Percentiles rank a stretch among this genome's conserved stretches.
Conservation (phyloP, 371 early-diverging fungal species). For the Mucor sp. region DNA sequence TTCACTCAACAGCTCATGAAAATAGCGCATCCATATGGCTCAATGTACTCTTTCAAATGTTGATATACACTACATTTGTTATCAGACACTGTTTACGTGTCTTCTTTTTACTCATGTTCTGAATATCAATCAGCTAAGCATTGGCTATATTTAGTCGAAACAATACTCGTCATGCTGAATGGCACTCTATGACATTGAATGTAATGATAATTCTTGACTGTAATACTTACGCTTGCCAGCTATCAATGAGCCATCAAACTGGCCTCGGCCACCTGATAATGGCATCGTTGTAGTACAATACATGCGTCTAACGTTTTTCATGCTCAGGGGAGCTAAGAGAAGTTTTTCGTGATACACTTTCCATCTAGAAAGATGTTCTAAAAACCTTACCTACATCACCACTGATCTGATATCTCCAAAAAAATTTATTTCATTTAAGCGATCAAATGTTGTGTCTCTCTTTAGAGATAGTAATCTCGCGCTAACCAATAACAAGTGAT, state of each 20-base stretch:
- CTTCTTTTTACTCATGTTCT: neutral
- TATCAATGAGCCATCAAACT: neutral
- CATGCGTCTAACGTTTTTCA: neutral
- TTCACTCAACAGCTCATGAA: neutral
- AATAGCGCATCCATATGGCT: neutral
- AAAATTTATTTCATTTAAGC: neutral
- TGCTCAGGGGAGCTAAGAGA: neutral
- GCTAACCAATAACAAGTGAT: conserved; percentile 19
- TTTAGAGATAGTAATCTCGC: neutral
- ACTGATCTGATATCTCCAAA: neutral
- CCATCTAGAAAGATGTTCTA: neutral
- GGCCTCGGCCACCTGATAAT: neutral
- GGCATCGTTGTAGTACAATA: neutral
- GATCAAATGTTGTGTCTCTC: neutral
- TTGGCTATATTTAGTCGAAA: neutral
- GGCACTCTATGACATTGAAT: too few relatives aligned
- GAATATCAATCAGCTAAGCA: neutral
- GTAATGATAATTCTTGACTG: too few relatives aligned
- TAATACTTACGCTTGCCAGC: too few relatives aligned
- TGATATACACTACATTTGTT: too few relatives aligned
- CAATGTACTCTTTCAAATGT: neutral
- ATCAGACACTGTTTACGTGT: neutral
- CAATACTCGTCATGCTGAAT: too few relatives aligned
- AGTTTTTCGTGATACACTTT: neutral
- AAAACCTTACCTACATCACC: neutral